These are phyloP conservation scores for Auriscalpium vulgare DNA, from an alignment of 768 basidiomycete species.

Conservation along the genomic window DNA sequence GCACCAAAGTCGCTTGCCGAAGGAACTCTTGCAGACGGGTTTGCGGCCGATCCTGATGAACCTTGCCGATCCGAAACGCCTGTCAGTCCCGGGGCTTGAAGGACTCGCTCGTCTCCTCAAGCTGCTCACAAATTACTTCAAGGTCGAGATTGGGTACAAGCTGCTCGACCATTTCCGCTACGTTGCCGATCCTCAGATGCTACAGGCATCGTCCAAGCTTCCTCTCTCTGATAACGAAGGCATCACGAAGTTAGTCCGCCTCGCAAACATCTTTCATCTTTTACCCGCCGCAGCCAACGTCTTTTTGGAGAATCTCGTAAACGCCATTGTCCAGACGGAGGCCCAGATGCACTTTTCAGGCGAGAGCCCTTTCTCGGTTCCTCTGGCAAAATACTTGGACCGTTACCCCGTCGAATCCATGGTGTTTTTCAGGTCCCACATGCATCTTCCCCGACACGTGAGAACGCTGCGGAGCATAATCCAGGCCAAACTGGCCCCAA, in stretches of 20 bases:
- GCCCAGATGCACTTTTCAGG: slow-evolving; percentile 85
- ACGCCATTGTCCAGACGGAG: slow-evolving; percentile 86
- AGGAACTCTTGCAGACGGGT: slow-evolving; percentile 91
- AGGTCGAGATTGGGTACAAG: slow-evolving; percentile 97
- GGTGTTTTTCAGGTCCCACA: slow-evolving; percentile 73
- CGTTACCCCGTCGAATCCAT: slow-evolving; percentile 83
- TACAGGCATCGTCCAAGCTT: slow-evolving; percentile 69
- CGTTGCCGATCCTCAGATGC: slow-evolving; percentile 83
- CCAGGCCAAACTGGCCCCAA: slow-evolving; percentile 70
- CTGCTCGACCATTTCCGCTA: slow-evolving; percentile 92
- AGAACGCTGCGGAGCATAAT: slow-evolving; percentile 81
- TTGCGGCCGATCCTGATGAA: slow-evolving; percentile 97
- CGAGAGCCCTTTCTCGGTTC: slow-evolving; percentile 87
- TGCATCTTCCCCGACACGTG: slow-evolving; percentile 73
- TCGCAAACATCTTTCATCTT: slow-evolving; percentile 96
- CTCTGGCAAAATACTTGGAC: slow-evolving; percentile 84
- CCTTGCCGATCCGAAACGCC: slow-evolving; percentile 88
- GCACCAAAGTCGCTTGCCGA: slow-evolving; percentile 87
- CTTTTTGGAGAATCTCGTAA: slow-evolving; percentile 84
- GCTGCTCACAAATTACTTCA: slow-evolving; percentile 97
- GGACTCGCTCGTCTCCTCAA: slow-evolving; percentile 91
- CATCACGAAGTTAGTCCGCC: slow-evolving; percentile 86
- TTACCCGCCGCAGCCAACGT: slow-evolving; percentile 89
- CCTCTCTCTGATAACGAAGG: slow-evolving; percentile 84
- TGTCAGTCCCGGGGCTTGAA: slow-evolving; percentile 87